These are phyloP conservation scores for Colletotrichum liriopes DNA, from an alignment of 2,329 filamentous ascomycete species.

Conservation along the genomic window DNA sequence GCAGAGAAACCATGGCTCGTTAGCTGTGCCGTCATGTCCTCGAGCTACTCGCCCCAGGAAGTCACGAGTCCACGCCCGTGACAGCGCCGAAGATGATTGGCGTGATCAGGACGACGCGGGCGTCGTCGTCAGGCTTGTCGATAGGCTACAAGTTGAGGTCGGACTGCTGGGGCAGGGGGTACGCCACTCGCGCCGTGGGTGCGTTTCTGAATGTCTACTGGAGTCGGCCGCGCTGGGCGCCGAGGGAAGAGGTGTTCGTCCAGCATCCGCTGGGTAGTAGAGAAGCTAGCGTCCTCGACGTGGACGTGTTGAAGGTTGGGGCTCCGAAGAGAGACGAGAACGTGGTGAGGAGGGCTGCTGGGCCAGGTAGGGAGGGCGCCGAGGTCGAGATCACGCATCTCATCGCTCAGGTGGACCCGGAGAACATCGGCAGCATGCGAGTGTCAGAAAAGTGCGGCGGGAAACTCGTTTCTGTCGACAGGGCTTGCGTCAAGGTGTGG, in stretches of 20 bases:
- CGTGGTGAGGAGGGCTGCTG: not conserved
- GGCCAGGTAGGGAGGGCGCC: not conserved
- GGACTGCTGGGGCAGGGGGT: constrained; percentile 23
- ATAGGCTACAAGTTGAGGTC: constrained; percentile 31
- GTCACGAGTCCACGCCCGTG: not conserved
- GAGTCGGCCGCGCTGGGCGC: not conserved
- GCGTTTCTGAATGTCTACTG: constrained; percentile 23
- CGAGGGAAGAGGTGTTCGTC: not conserved
- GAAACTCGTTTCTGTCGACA: not conserved
- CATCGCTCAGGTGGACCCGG: constrained; percentile 21
- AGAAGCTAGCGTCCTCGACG: not conserved
- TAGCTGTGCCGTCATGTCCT: constrained; percentile 20
- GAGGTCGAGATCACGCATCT: constrained; percentile 23
- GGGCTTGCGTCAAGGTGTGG: constrained; percentile 25
- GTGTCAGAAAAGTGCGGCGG: constrained; percentile 27
- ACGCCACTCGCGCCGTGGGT: constrained; percentile 21
- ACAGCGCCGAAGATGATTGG: constrained; percentile 19
- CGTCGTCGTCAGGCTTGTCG: not conserved
- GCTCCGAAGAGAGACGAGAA: not conserved
- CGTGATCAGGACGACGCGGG: constrained; percentile 7
- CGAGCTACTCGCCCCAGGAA: not conserved
- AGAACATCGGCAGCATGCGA: constrained; percentile 16
- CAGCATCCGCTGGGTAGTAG: not conserved
- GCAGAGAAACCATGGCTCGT: constrained; percentile 12
- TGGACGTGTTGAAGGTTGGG: no score